Conservation (phyloP, 768 basidiomycete species). For the Suillus subluteus region DNA sequence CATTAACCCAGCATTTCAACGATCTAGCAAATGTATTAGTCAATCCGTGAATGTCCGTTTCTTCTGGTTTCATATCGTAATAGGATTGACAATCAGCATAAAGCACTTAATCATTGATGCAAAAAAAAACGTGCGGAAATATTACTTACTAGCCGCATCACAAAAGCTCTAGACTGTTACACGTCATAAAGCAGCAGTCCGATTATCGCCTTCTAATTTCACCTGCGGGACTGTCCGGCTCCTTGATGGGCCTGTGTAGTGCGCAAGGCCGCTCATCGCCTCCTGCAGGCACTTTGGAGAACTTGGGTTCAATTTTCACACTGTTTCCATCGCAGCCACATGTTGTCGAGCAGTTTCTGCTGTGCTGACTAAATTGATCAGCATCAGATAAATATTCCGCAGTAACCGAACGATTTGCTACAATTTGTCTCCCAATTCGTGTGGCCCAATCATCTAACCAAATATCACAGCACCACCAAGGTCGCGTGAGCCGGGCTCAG, state of each 20-base stretch:
- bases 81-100: conserved; percentile 36
- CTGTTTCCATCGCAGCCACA: conserved; percentile 17
- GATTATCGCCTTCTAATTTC: conserved; percentile 11
- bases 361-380: conserved; percentile 37
- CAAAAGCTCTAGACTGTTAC: conserved; percentile 8
- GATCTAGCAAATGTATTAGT: conserved; percentile 36
- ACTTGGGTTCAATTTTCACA: conserved; percentile 26
- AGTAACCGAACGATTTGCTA: conserved; percentile 20
- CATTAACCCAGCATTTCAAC: conserved; percentile 29
- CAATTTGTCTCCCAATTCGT: conserved; percentile 25
- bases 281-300: conserved; percentile 4
- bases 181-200: conserved; percentile 11
- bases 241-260: conserved; percentile 8
- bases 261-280: conserved; percentile 11
- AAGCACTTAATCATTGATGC: conserved; percentile 13
- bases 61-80: conserved; percentile 39
- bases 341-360: conserved; percentile 19
- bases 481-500: conserved; percentile 18
- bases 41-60: conserved; percentile 29
- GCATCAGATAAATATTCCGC: conserved; percentile 11
- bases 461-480: conserved; percentile 1
- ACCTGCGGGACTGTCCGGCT: conserved; percentile 7
- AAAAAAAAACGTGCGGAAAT: conserved; percentile 13
- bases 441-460: conserved; percentile 7
- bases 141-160: conserved; percentile 11